phyloP scores from a whole-genome alignment of 2,329 filamentous ascomycete species.

The Arthrinium puccinioides region DNA sequence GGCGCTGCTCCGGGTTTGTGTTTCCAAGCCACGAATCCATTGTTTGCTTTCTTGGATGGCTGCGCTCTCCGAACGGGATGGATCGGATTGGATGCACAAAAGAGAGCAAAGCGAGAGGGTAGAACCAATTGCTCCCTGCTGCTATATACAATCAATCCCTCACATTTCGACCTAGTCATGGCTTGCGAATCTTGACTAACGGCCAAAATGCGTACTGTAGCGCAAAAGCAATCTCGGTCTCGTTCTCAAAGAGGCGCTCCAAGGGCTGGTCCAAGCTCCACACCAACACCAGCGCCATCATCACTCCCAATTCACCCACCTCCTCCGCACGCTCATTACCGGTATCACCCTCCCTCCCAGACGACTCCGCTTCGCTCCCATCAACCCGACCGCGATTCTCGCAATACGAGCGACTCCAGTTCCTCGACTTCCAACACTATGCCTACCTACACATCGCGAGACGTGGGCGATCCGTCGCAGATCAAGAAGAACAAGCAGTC shows the following conservation, averaged over 20 bases:
- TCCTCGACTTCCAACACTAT: constrained; percentile 33
- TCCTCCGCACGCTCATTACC: constrained; percentile 1
- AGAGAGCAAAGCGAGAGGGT: too few relatives aligned
- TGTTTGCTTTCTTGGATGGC: too few relatives aligned
- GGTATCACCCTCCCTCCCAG: constrained; percentile 1
- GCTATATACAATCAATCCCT: neutral
- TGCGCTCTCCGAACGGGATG: too few relatives aligned
- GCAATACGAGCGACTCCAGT: constrained; percentile 8
- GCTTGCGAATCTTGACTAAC: too few relatives aligned
- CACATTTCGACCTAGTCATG: constrained; percentile 1
- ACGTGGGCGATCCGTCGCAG: constrained; percentile 60
- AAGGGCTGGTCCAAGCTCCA: constrained; percentile 10
- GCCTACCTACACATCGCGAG: constrained; percentile 61
- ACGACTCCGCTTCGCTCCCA: too few relatives aligned
- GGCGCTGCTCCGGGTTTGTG: too few relatives aligned
- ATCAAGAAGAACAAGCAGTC: constrained; percentile 95
- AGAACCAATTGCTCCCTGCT: neutral
- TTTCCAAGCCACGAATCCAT: too few relatives aligned
- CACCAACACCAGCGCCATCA: constrained; percentile 1
- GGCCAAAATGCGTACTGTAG: neutral
- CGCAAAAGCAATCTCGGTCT: neutral
- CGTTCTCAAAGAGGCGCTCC: constrained; percentile 1
- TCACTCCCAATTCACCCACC: neutral
- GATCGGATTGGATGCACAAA: too few relatives aligned
- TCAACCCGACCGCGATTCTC: too few relatives aligned